These are phyloP conservation scores for Monosporascus sp. DNA, from an alignment of 2,329 filamentous ascomycete species.

Conservation along the genomic window DNA sequence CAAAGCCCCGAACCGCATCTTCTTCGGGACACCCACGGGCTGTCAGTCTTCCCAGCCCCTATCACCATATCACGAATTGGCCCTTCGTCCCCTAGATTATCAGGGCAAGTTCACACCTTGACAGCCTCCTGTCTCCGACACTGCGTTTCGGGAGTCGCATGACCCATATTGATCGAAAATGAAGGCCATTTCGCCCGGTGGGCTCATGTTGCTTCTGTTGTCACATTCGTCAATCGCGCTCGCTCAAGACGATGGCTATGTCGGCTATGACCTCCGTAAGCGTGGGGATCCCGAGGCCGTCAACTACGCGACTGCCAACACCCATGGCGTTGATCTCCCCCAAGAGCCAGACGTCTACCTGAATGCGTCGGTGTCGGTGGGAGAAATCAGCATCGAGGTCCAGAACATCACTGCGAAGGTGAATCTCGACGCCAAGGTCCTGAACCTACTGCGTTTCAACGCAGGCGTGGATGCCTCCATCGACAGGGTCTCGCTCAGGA, in stretches of 20 bases:
- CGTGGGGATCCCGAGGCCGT: conserved; percentile 45
- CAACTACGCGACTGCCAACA: conserved; percentile 49
- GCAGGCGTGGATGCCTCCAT: conserved; percentile 56
- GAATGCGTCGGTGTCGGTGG: conserved; percentile 53
- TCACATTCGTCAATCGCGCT: conserved; percentile 12
- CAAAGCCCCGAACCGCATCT: not conserved
- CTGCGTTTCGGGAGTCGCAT: conserved; percentile 16
- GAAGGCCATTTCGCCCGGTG: conserved; percentile 15
- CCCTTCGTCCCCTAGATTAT: not conserved
- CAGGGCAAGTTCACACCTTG: not conserved
- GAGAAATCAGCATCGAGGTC: conserved; percentile 54
- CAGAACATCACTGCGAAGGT: conserved; percentile 56
- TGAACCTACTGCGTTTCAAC: conserved; percentile 54
- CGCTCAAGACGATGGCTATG: conserved; percentile 40
- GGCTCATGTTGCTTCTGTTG: conserved; percentile 25
- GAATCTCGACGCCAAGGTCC: conserved; percentile 54
- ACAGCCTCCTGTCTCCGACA: conserved; percentile 13
- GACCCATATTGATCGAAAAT: conserved; percentile 11
- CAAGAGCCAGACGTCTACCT: conserved; percentile 54
- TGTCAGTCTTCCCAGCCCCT: not conserved
- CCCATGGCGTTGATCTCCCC: conserved; percentile 37
- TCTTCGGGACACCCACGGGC: not conserved
- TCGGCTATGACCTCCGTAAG: conserved; percentile 49
- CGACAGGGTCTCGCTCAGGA: conserved; percentile 49
- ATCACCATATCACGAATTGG: not conserved